A percentile compares a stretch with the other conserved stretches of the same genome.
phyloP scores from a whole-genome alignment of 2,329 filamentous ascomycete species.

The Phialophora macrospora region DNA sequence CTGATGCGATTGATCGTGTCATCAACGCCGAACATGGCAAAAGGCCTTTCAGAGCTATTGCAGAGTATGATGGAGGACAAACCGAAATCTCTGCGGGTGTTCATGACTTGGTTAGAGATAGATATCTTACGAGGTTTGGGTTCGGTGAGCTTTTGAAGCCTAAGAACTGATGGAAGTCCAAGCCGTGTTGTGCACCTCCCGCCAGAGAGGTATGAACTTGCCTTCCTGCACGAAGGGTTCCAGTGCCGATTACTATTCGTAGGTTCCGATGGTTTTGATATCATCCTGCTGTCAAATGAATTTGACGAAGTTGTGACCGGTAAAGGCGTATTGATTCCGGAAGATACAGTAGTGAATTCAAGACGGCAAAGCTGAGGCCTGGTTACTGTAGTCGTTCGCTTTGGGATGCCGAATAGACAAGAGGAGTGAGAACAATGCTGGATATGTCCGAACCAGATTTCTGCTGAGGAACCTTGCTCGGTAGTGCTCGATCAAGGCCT shows the following conservation, averaged over 20 bases:
- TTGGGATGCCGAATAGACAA: neutral
- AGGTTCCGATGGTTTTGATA: too few species aligned
- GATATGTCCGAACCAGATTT: neutral
- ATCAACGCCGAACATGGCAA: constrained; percentile 16
- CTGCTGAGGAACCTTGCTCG: neutral
- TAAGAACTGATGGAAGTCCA: neutral
- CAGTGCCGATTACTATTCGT: too few species aligned
- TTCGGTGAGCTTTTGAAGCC: constrained; percentile 17
- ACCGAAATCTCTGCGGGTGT: constrained; percentile 18
- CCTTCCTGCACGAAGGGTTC: too few species aligned
- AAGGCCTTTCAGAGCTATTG: constrained; percentile 22
- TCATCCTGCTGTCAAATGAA: too few species aligned
- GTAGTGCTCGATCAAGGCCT: constrained; percentile 19
- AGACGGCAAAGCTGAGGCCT: too few species aligned
- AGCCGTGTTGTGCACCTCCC: too few species aligned
- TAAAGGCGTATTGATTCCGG: too few species aligned
- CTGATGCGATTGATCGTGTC: constrained; percentile 20
- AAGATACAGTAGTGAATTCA: too few species aligned
- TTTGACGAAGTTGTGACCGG: too few species aligned
- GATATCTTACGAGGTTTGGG: constrained; percentile 9
- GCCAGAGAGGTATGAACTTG: too few species aligned
- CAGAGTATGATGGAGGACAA: constrained; percentile 19
- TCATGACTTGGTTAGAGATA: constrained; percentile 20
- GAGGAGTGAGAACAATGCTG: neutral
- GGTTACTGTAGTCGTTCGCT: neutral